Conservation (phyloP, 176 grass and related monocot species). For the Oryza australiensis region DNA sequence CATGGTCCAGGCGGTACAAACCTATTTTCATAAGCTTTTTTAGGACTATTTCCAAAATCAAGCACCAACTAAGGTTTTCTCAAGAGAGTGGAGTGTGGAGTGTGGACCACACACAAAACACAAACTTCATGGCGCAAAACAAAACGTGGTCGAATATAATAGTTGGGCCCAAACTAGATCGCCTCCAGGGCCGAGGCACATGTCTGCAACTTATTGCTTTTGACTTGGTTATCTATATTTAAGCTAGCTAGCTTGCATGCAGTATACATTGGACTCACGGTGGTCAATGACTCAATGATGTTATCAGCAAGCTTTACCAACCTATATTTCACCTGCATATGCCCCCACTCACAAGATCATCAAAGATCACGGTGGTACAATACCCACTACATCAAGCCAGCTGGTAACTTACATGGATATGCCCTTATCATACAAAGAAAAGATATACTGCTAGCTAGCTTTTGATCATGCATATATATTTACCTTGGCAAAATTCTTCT, state of each 20-base stretch:
- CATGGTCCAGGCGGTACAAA: no score
- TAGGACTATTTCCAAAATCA: not conserved
- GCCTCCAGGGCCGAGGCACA: not conserved
- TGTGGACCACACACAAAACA: not conserved
- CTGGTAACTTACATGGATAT: not conserved
- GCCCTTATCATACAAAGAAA: not conserved
- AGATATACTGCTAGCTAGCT: not conserved
- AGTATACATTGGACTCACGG: not conserved
- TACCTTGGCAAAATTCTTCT: constrained; percentile 26
- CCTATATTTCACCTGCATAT: not conserved
- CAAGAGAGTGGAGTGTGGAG: not conserved
- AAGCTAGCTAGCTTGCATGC: not conserved
- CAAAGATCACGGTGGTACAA: not conserved
- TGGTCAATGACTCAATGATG: not conserved
- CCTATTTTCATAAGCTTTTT: not conserved
- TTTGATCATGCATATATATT: not conserved
- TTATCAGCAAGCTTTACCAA: constrained; percentile 9
- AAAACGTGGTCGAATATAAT: constrained; percentile 16
- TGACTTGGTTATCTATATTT: not conserved
- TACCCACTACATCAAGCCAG: not conserved
- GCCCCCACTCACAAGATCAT: not conserved
- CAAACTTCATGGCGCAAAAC: not conserved
- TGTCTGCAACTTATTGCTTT: not conserved
- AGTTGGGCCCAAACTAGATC: not conserved
- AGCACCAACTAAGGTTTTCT: not conserved